These are phyloP conservation scores for Physaria fendleri DNA, from an alignment of 345 rosid genomes.

Conservation along the genomic window DNA sequence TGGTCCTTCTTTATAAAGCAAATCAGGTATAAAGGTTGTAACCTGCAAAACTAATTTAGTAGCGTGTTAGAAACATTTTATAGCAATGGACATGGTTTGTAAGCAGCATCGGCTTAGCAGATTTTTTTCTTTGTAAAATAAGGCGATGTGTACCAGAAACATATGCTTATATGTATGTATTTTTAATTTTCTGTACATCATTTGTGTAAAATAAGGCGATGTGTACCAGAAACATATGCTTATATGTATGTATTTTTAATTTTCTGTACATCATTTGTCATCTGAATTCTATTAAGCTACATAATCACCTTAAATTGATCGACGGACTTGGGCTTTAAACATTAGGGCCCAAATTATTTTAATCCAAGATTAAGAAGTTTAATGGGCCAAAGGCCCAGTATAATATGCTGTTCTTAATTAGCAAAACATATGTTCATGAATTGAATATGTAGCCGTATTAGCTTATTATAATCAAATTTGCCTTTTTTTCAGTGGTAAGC, in stretches of 20 bases:
- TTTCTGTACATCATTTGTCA: conserved; percentile 23
- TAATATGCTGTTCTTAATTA: no score
- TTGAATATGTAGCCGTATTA: no score
- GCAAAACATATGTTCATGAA: no score
- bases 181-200: conserved; percentile 22
- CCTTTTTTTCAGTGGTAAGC: no score
- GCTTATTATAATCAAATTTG: no score
- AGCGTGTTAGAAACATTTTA: conserved; percentile 23
- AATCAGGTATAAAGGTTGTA: background rate
- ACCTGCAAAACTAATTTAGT: conserved; percentile 16
- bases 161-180: conserved; percentile 9
- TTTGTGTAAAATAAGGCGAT: conserved; percentile 34
- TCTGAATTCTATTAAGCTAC: conserved; percentile 20
- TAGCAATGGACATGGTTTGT: conserved; percentile 11
- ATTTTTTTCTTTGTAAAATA: conserved; percentile 34
- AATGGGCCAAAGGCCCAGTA: no score
- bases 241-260: conserved; percentile 14
- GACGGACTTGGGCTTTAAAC: no score
- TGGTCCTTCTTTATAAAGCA: conserved; percentile 26
- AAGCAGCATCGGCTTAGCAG: conserved; percentile 33
- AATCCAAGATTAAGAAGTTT: no score
- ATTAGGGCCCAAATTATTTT: no score
- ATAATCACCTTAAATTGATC: no score
- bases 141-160: conserved; percentile 28
- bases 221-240: conserved; percentile 17